Evolutionary conservation across 1,139 yeast species (phyloP).

Genomic region (Suhomyces terraborum): DNA sequence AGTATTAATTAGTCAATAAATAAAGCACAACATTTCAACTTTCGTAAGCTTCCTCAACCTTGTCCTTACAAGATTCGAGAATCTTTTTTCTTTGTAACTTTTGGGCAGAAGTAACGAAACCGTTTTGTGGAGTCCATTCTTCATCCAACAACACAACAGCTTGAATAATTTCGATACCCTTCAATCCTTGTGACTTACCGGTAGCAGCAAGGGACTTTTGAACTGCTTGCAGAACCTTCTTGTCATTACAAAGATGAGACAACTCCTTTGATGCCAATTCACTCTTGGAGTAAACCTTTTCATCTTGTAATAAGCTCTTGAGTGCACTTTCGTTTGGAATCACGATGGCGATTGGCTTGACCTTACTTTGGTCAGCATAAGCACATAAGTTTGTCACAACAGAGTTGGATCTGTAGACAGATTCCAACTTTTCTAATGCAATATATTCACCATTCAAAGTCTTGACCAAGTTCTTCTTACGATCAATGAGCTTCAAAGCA

Average conservation of each 20-base stretch:
- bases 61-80: conserved; percentile 59
- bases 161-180: conserved; percentile 81
- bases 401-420: conserved; percentile 80
- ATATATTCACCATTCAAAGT: conserved; percentile 97
- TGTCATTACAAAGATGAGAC: conserved; percentile 51
- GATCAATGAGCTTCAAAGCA: conserved; percentile 80
- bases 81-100: conserved; percentile 95
- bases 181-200: conserved; percentile 78
- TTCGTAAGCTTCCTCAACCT: conserved; percentile 59
- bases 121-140: conserved; percentile 98
- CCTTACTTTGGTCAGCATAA: conserved; percentile 84
- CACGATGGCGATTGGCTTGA: conserved; percentile 90
- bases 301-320: conserved; percentile 56
- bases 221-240: conserved; percentile 57
- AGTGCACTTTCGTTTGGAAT: conserved; percentile 76
- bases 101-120: conserved; percentile 92
- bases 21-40: neutral
- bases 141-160: conserved; percentile 80
- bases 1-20: conserved; percentile 5
- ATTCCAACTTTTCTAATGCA: conserved; percentile 91
- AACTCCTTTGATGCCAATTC: conserved; percentile 56
- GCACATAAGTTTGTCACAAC: conserved; percentile 82
- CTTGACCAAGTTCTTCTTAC: conserved; percentile 95
- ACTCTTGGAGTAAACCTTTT: conserved; percentile 47
- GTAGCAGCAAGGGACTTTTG: conserved; percentile 65